A percentile compares a stretch with the other conserved stretches of the same genome.
phyloP scores from a whole-genome alignment of 2,329 filamentous ascomycete genomes.

The Hymenoscyphus linearis region DNA sequence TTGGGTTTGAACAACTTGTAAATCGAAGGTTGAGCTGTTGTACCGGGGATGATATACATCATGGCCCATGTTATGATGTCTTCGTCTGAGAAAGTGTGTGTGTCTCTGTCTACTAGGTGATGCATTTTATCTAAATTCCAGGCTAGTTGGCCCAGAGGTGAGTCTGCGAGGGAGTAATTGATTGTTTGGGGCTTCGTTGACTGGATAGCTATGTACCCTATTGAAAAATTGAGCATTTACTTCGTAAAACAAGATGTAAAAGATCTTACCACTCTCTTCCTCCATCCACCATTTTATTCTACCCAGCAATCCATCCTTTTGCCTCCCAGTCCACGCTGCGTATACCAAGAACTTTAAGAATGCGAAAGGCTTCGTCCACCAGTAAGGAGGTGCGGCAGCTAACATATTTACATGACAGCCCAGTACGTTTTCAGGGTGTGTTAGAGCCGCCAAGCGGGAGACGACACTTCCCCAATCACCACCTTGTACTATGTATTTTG shows the following conservation, averaged over 20 bases:
- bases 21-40: constrained; percentile 17
- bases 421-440: constrained; percentile 43
- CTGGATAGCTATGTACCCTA: constrained; percentile 22
- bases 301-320: constrained; percentile 13
- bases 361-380: constrained; percentile 17
- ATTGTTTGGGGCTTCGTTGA: constrained; percentile 23
- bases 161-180: constrained; percentile 19
- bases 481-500: constrained; percentile 55
- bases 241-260: background rate
- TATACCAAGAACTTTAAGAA: constrained; percentile 18
- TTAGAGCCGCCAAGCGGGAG: constrained; percentile 52
- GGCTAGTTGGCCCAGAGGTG: constrained; percentile 20
- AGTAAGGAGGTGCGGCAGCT: constrained; percentile 14
- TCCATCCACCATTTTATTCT: constrained; percentile 19
- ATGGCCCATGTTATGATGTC: constrained; percentile 64
- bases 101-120: constrained; percentile 33
- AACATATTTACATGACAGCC: constrained; percentile 29
- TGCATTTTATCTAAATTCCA: constrained; percentile 24
- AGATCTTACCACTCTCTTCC: constrained; percentile 14
- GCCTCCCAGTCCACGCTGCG: constrained; percentile 16
- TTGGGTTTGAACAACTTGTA: constrained; percentile 20
- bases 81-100: constrained; percentile 64
- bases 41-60: constrained; percentile 21
- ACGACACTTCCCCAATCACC: constrained; percentile 67
- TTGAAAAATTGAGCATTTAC: background rate